A percentile compares a stretch with the other conserved stretches of the same genome.
These are phyloP conservation scores for Neurospora sp. DNA, from an alignment of 495 filamentous ascomycete species.

Conservation along the genomic window DNA sequence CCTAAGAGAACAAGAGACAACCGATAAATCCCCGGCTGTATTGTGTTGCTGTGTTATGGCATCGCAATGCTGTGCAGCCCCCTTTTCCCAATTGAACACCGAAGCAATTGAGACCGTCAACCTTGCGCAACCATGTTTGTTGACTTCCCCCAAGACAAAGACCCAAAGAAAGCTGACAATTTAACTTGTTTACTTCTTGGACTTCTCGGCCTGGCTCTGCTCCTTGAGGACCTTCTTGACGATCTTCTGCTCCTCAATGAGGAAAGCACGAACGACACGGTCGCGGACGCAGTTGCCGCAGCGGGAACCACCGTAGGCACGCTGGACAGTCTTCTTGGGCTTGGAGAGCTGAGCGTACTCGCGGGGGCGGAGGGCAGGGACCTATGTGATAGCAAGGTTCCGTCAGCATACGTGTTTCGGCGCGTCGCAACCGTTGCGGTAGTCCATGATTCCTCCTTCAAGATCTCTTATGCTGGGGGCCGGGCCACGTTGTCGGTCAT, in stretches of 20 bases:
- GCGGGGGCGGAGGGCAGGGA: constrained; percentile 93
- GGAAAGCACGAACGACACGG: constrained; percentile 89
- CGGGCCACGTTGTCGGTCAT: neutral
- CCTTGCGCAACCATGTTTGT: constrained; percentile 12
- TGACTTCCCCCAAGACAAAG: constrained; percentile 15
- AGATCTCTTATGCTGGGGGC: neutral
- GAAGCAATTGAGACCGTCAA: constrained; percentile 39
- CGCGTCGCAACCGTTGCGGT: neutral
- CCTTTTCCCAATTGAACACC: constrained; percentile 41
- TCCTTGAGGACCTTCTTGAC: constrained; percentile 99
- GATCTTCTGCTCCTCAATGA: constrained; percentile 99
- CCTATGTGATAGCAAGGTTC: constrained; percentile 37
- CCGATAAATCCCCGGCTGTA: constrained; percentile 21
- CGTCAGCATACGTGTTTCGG: constrained; percentile 1
- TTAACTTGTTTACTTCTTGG: constrained; percentile 54
- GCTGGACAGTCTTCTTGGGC: constrained; percentile 98
- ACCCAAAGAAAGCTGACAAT: constrained; percentile 9
- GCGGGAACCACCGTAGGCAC: constrained; percentile 94
- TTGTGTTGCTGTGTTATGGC: constrained; percentile 28
- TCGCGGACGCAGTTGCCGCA: constrained; percentile 99
- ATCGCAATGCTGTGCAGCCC: constrained; percentile 22
- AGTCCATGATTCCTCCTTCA: neutral
- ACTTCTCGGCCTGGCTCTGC: constrained; percentile 51
- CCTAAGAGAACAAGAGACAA: constrained; percentile 35
- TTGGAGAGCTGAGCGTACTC: constrained; percentile 93